Percentiles rank a stretch among this genome's conserved stretches.
These are phyloP conservation scores for Rhizopus arrhizus DNA, from an alignment of 371 early-diverging fungal genomes.

Conservation along the genomic window DNA sequence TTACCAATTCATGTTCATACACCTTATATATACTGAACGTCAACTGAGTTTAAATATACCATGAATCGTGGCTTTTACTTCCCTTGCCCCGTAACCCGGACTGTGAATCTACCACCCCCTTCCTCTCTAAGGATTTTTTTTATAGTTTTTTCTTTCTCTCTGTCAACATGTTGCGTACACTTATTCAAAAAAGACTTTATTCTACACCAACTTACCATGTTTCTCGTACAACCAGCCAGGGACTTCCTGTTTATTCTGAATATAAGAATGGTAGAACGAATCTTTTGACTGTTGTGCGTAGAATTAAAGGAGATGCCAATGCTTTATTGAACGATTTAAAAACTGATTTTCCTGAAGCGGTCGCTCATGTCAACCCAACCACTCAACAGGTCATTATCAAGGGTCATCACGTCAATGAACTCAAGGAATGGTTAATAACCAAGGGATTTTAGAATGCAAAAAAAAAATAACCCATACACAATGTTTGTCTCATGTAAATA, in stretches of 20 bases:
- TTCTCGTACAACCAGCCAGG: conserved; percentile 60
- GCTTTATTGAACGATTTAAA: conserved; percentile 48
- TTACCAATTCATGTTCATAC: no score
- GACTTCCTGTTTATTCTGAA: conserved; percentile 75
- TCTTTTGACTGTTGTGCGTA: conserved; percentile 69
- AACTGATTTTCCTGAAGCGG: conserved; percentile 42
- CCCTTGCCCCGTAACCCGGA: no score
- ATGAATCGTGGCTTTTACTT: no score
- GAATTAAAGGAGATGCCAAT: conserved; percentile 72
- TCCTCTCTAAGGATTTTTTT: no score
- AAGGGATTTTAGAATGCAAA: conserved; percentile 58
- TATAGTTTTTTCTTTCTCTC: no score
- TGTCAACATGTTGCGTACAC: neutral
- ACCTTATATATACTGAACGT: no score
- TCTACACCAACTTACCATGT: conserved; percentile 56
- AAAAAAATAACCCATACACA: neutral
- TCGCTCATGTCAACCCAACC: conserved; percentile 36
- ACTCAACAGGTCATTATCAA: conserved; percentile 60
- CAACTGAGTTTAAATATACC: no score
- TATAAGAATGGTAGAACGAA: conserved; percentile 70
- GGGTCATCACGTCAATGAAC: conserved; percentile 52
- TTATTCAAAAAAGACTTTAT: conserved; percentile 26
- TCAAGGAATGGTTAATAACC: conserved; percentile 62
- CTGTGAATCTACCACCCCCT: no score
- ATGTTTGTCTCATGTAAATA: no score